Base-by-base conservation (phyloP, 2,329 filamentous ascomycete genomes). In the Fusarium compactum region DNA sequence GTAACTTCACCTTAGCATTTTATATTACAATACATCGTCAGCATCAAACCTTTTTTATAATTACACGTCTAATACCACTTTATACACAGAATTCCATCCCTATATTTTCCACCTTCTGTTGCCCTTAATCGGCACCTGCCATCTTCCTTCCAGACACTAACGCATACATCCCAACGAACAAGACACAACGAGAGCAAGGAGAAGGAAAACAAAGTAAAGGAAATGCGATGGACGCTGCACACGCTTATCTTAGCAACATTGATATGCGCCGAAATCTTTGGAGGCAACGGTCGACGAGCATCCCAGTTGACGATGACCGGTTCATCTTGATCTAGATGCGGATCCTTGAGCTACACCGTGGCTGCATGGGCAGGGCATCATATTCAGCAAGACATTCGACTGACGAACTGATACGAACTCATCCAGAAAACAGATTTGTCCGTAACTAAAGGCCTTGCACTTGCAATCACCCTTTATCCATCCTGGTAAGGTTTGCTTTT, bases 401-500 rank as follows among this genome's bases (percentile, higher is more conserved):
- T 29, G 41, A 53, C 22, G 32, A 51, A 27, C 38, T 16, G 44
- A 46, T 20, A 24, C 24, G 29, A 47, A 40, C 46, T 41, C 27
- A 25, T 25, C 24, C 7, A 24, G 24, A 25, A 25, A 25, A 25
- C 7, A 38, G 34, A 38, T n/a, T 38, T 38, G 34, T 38, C 10
- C 34, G 30, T 43, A 47, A 53, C 25, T 30, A 30, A 53, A 48
- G 34, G 24, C 12, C 20, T 16, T 61, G 40, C 22, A 47, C 30
- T 61, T 18, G 61, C 55, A 47, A 14, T 18, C 24, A 7, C 38
- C 34, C 50, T 40, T 32, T 24, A 16, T 48, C 50, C 18, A 29
- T 38, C 46, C 38, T 60, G 22, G 46, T 43, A 45, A 40, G 27
- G 63, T 56, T 24, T 46, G 32, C 40, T 50, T 25, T 25, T 62